A percentile compares a stretch with the other conserved stretches of the same genome.
These are phyloP conservation scores for Candida hispaniensis DNA, from an alignment of 805 yeast species.

Conservation along the genomic window DNA sequence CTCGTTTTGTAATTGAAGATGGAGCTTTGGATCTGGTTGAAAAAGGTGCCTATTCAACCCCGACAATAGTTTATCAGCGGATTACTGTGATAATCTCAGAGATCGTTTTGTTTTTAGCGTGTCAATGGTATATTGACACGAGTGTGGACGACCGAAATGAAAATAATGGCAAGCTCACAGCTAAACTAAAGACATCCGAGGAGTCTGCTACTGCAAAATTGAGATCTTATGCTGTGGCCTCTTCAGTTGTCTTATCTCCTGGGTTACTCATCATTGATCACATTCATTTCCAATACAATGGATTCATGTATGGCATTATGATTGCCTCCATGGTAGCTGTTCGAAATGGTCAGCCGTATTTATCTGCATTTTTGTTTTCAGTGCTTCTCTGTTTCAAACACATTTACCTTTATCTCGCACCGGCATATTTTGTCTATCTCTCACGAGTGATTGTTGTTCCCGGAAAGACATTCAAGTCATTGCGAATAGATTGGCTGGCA, in stretches of 20 bases:
- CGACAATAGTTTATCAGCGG: constrained; percentile 78
- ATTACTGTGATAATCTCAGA: constrained; percentile 72
- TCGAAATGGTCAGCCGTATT: constrained; percentile 42
- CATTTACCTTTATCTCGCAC: constrained; percentile 85
- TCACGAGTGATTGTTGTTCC: constrained; percentile 34
- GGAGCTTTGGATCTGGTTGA: constrained; percentile 66
- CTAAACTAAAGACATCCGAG: constrained; percentile 23
- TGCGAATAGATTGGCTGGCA: constrained; percentile 53
- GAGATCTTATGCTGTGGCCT: constrained; percentile 62
- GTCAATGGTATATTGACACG: constrained; percentile 59
- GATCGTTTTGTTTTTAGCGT: constrained; percentile 51
- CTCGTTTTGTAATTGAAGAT: constrained; percentile 48
- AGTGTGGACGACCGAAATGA: constrained; percentile 11
- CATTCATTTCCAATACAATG: constrained; percentile 95
- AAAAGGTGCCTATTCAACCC: constrained; percentile 58
- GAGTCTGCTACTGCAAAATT: constrained; percentile 32
- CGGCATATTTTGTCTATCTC: constrained; percentile 77
- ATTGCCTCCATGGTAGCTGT: constrained; percentile 67
- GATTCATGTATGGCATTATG: constrained; percentile 79
- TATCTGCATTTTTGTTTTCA: constrained; percentile 55
- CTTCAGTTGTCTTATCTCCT: constrained; percentile 77
- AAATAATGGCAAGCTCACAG: constrained; percentile 4
- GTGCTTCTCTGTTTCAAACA: constrained; percentile 85
- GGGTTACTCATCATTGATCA: constrained; percentile 87
- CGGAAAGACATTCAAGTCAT: constrained; percentile 26